Conservation (phyloP, 164 flowering plant genomes). For the Nymphaea colorata region DNA sequence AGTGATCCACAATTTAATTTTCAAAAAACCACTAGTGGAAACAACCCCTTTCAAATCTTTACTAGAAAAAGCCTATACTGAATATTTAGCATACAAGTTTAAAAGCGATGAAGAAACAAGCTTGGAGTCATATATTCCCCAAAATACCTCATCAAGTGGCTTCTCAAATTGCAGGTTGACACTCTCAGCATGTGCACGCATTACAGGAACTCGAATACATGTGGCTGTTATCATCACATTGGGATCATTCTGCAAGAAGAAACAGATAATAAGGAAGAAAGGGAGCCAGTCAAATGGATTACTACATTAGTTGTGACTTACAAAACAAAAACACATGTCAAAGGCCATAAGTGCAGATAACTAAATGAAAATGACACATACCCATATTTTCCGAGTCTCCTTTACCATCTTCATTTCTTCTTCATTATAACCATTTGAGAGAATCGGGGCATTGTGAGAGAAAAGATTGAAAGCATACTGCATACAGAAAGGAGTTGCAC, state of each 20-base stretch:
- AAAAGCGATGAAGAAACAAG: background rate
- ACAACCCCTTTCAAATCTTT: no score
- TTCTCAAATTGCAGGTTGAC: conserved; percentile 88
- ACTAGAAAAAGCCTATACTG: background rate
- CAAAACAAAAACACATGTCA: background rate
- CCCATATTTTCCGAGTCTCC: conserved; percentile 98
- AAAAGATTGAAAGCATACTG: conserved; percentile 98
- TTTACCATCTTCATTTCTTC: conserved; percentile 98
- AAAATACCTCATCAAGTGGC: conserved; percentile 84
- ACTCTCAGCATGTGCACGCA: conserved; percentile 99
- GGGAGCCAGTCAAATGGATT: background rate
- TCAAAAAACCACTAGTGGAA: no score
- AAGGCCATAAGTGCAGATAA: no score
- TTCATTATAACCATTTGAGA: conserved; percentile 89
- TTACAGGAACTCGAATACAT: conserved; percentile 92
- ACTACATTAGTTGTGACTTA: background rate
- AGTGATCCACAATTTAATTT: no score
- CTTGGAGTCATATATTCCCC: background rate
- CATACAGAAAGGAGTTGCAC: no score
- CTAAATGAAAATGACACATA: conserved; percentile 11
- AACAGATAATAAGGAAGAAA: background rate
- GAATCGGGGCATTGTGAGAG: conserved; percentile 90
- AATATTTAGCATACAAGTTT: background rate
- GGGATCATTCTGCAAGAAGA: conserved; percentile 45
- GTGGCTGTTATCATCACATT: conserved; percentile 91